Evolutionary conservation across 2,329 filamentous ascomycete species (phyloP).

Genomic region (Microascus cirrosus): DNA sequence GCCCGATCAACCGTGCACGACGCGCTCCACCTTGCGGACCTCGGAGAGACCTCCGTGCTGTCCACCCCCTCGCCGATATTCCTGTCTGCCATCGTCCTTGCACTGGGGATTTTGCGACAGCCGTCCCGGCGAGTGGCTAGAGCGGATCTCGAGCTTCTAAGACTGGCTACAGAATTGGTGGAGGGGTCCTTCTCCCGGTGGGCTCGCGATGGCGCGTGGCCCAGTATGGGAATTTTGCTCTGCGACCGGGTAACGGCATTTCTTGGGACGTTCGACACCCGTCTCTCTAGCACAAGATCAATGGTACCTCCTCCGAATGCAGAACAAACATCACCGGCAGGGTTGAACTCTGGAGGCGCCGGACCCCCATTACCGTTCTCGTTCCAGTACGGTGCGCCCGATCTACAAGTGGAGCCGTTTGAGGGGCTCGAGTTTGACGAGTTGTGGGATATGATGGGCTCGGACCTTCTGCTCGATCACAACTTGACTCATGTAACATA

Average conservation of each 20-base stretch:
- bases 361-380: background rate
- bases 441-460: background rate
- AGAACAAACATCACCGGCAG: background rate
- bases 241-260: background rate
- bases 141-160: background rate
- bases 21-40: background rate
- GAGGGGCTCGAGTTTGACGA: background rate
- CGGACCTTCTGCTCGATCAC: background rate
- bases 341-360: background rate
- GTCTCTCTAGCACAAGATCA: background rate
- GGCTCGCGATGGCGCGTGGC: background rate
- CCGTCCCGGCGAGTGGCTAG: background rate
- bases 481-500: background rate
- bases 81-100: background rate
- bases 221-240: background rate
- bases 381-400: background rate
- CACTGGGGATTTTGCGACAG: background rate
- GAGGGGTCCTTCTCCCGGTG: background rate
- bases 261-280: background rate
- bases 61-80: background rate
- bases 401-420: background rate
- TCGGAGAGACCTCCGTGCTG: background rate
- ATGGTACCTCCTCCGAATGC: background rate
- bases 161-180: background rate
- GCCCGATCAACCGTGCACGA: background rate